Conservation (phyloP, 225 moss, liverwort and hornwort species). For the Polytrichum formosum region DNA sequence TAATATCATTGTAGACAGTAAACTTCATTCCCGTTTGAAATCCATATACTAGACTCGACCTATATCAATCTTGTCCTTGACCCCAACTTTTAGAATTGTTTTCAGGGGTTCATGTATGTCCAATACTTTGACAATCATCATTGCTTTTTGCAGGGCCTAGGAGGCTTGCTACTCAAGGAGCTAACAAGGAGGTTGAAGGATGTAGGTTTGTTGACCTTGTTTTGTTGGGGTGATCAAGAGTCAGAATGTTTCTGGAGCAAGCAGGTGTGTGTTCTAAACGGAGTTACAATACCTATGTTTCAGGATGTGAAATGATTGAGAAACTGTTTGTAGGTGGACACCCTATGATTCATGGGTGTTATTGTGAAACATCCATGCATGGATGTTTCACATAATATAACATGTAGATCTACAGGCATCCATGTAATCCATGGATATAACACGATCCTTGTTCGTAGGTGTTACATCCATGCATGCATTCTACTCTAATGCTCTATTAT, state of each 20-base stretch:
- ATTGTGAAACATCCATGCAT: too few species aligned
- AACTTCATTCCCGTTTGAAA: too few species aligned
- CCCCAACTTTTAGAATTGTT: too few species aligned
- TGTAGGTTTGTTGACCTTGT: slow-evolving; percentile 73
- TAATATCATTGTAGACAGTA: too few species aligned
- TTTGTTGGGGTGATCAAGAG: slow-evolving; percentile 85
- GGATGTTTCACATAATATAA: too few species aligned
- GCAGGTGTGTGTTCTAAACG: slow-evolving; percentile 19
- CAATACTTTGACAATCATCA: too few species aligned
- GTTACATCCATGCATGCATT: not conserved
- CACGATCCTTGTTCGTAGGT: not conserved
- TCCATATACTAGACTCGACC: too few species aligned
- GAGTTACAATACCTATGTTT: not conserved
- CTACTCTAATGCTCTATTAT: not conserved
- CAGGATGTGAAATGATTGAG: not conserved
- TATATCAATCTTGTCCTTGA: too few species aligned
- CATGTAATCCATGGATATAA: not conserved
- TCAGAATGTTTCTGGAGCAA: slow-evolving; percentile 84
- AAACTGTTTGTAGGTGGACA: too few species aligned
- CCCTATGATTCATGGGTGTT: too few species aligned
- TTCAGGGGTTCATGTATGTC: too few species aligned
- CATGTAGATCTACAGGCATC: too few species aligned
- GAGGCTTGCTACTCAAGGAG: slow-evolving; percentile 50
- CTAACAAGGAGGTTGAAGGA: slow-evolving; percentile 59
- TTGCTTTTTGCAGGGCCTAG: slow-evolving; percentile 58